phyloP scores from a whole-genome alignment of 129 eudicot genomes.

The Saposhnikovia divaricata region DNA sequence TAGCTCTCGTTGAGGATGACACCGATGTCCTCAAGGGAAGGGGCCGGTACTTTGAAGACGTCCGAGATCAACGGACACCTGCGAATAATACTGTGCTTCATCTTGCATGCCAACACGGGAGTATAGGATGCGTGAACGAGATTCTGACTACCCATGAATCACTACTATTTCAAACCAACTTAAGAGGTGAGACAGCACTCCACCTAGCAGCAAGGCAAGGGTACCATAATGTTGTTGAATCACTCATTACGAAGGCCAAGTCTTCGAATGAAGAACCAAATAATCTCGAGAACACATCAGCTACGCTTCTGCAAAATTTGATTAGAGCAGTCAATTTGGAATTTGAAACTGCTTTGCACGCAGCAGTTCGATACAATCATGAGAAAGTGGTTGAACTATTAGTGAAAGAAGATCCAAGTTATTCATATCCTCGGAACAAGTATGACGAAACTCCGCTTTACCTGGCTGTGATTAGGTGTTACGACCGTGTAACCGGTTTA shows the following conservation, averaged over 20 bases:
- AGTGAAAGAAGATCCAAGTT: neutral
- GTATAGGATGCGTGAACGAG: neutral
- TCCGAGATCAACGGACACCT: neutral
- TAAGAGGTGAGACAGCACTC: slow-evolving; percentile 1
- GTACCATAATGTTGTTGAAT: neutral
- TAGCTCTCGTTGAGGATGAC: neutral
- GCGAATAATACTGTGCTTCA: neutral
- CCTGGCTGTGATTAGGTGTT: neutral
- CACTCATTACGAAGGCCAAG: neutral
- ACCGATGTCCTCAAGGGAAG: neutral
- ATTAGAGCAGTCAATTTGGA: neutral
- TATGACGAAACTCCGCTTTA: neutral
- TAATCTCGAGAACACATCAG: neutral
- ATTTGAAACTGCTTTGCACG: neutral
- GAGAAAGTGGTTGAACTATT: neutral
- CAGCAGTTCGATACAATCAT: neutral
- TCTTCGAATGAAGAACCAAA: too few species aligned
- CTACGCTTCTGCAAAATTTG: neutral
- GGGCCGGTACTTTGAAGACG: too few species aligned
- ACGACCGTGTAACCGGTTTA: fast-evolving
- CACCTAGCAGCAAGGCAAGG: neutral
- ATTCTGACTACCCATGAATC: neutral
- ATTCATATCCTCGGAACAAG: neutral
- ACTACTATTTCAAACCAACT: neutral
- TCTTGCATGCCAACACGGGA: neutral